Evolutionary conservation across 352 stramenopile genomes (phyloP), one percentile per base, ranked within the genome.

Genomic region (Thraustochytrium sp.): DNA sequence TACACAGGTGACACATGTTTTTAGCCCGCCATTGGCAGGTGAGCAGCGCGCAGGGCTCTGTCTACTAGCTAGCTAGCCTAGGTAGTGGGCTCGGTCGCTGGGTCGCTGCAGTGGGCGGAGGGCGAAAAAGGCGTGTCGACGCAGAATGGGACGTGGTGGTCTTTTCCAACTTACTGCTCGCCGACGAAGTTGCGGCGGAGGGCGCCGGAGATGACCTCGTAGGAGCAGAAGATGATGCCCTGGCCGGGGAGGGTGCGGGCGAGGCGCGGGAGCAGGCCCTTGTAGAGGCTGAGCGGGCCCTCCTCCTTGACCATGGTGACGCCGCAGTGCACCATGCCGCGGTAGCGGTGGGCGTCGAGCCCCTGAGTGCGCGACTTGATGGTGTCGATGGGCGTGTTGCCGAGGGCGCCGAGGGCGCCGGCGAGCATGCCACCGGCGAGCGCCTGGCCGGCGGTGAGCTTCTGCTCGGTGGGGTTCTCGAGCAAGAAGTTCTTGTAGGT

Each of bases 391-490:
- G 82, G 82, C 21, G 56, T 84, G 54, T 59, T 84, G 65, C 83
- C 83, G 48, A 82, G 34, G 16, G 84, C 76, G 55, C 84, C 84
- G 13, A 86, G 59, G 63, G 65, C 72, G 37, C 84, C 84, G 11
- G 84, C 84, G 4, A 86, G 76, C 62, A 82, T 83, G 36, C 84
- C 84, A 18, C 76, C 83, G 34, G 75, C 90, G 89, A 82, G 36
- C 23, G 85, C 23, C 42, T 78, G n/a, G 53, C 31, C 9, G 5
- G 68, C 34, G 23, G 68, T 80, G 26, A 80, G 68, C 68, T 46
- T 49, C 37, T 80, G 44, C 48, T 61, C 40, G 48, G 1, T 65
- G 11, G 68, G 68, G 61, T 84, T 84, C 59, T 76, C 56, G n/a
- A 82, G 46, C 44, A 84, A 68, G 0, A 62, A 37, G 48, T 85